Conservation (phyloP, 306 rosid species). For the Dryas alaskensis region DNA sequence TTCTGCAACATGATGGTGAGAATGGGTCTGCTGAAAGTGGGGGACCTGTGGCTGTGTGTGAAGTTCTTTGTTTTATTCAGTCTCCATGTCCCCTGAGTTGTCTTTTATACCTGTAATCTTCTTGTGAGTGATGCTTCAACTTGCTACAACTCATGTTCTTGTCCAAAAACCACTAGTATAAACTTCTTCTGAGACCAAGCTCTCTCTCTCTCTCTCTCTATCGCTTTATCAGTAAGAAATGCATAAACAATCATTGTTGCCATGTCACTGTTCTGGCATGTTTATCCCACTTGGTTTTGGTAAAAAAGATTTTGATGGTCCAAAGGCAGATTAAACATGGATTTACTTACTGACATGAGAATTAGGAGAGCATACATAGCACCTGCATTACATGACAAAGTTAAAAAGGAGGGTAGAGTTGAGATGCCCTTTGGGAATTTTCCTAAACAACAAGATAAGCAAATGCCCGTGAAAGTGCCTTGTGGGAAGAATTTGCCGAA, state of each 20-base stretch:
- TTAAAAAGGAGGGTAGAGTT: conserved; percentile 25
- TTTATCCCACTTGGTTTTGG: not conserved
- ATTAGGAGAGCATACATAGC: not conserved
- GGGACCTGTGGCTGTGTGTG: conserved; percentile 32
- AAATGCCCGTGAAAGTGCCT: conserved; percentile 66
- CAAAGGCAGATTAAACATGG: not conserved
- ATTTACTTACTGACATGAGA: not conserved
- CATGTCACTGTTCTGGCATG: conserved; percentile 6
- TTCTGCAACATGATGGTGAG: conserved; percentile 36
- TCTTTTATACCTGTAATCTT: conserved; percentile 37
- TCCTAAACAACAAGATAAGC: conserved; percentile 48
- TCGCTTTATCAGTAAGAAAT: conserved; percentile 8
- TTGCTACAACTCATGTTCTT: conserved; percentile 22
- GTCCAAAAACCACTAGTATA: conserved; percentile 34
- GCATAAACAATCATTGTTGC: conserved; percentile 15
- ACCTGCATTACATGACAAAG: conserved; percentile 40
- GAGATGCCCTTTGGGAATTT: conserved; percentile 35
- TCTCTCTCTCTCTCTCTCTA: not conserved
- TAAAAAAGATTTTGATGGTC: not conserved
- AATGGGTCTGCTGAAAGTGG: conserved; percentile 43
- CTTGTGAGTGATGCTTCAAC: conserved; percentile 30
- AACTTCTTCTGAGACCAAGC: conserved; percentile 19
- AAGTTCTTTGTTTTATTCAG: conserved; percentile 32
- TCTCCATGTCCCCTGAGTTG: conserved; percentile 41
- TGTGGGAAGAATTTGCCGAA: conserved; percentile 51